Evolutionary conservation across 352 stramenopile species (phyloP), one percentile per base, ranked within the genome.

Genomic region (Globisporangium cederbergense): DNA sequence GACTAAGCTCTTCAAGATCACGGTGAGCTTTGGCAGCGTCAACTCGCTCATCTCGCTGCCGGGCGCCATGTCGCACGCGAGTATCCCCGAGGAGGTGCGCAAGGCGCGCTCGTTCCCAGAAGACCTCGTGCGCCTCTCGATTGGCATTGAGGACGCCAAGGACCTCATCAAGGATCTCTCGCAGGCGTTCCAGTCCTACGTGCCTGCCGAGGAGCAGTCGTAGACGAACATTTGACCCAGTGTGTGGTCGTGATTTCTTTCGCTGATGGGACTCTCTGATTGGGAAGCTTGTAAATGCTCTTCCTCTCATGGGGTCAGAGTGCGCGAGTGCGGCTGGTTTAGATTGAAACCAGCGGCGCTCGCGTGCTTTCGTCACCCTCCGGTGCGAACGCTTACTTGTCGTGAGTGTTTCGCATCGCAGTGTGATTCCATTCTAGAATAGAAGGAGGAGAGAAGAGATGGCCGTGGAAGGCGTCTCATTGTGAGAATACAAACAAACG

Each of bases 1-100:
- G 34, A 97, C 92, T n/a, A 97, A 97, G 76, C 79, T 98, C 2
- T 97, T 98, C 73, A 97, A 97, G 77, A 97, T 97, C 74, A 98
- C 91, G 6, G 86, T 93, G 58, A 97, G 85, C 74, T 97, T 98
- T 64, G 93, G 93, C 55, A 93, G 83, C 57, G 91, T 97, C 30
- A 97, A 98, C 75, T 97, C 90, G 65, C 72, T 98, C 16, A 97
- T 97, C 64, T 96, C 89, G 62, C 76, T 97, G 51, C 91, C 90
- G 2, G 90, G 86, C 49, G 88, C 96, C 28, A 99, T 99, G 96
- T 98, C 96, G 8, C 97, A 99, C 78, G 92, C 93, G 30, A 97
- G 84, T 42, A 96, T 99, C 42, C 89, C 95, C 0, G 78, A 93
- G 62, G 94, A 98, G 63, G 88, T 98, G 56, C 89, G 95, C 59